Evolutionary conservation across 140 eudicot species (phyloP).

Genomic region (Oenanthe javanica): DNA sequence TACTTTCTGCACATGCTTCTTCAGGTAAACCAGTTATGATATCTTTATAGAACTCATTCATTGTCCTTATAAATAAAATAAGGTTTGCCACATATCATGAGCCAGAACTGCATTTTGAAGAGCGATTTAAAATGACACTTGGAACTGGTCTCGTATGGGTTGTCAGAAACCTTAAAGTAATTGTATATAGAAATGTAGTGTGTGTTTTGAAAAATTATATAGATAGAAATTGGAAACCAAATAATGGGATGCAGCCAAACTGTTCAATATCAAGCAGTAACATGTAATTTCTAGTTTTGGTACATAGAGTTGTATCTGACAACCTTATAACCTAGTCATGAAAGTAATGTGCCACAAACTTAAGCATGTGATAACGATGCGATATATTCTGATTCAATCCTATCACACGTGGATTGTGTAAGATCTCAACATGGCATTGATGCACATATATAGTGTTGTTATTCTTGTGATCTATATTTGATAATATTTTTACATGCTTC

Average conservation of each 20-base stretch:
- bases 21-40: slow-evolving; percentile 44
- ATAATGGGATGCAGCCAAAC: neutral
- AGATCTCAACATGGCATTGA: neutral
- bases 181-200: neutral
- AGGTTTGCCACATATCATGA: neutral
- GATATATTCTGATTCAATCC: neutral
- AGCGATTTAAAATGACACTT: neutral
- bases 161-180: neutral
- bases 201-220: neutral
- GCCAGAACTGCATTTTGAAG: neutral
- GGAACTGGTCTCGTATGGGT: neutral
- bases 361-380: neutral
- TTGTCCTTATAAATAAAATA: neutral
- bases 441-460: neutral
- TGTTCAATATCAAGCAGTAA: neutral
- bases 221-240: neutral
- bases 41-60: neutral
- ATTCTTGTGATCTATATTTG: neutral
- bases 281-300: neutral
- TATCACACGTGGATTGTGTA: neutral
- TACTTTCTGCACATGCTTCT: slow-evolving; percentile 69
- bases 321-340: neutral
- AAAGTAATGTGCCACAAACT: neutral
- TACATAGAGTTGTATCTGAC: neutral
- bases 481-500: neutral